Conservation (phyloP, 2,329 filamentous ascomycete species). For the Epichloe sibirici region DNA sequence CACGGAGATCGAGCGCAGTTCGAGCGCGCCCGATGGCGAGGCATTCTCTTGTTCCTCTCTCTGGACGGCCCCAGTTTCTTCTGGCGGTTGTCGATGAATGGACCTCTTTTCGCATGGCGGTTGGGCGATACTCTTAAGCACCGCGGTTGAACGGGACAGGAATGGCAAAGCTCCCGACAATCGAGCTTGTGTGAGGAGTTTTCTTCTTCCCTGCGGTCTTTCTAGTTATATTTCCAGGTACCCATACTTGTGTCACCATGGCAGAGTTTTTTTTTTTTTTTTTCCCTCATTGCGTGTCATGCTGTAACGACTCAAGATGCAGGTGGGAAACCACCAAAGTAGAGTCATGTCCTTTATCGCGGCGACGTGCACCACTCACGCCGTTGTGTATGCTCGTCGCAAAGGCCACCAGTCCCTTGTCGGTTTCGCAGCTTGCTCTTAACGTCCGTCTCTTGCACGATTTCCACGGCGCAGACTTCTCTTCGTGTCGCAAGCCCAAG, state of each 20-base stretch:
- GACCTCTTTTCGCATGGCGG: slow-evolving; percentile 44
- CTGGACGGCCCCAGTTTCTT: slow-evolving; percentile 35
- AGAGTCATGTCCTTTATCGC: slow-evolving; percentile 32
- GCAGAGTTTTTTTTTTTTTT: no score
- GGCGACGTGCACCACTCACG: slow-evolving; percentile 33
- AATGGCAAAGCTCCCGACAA: slow-evolving; percentile 26
- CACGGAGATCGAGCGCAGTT: slow-evolving; percentile 42
- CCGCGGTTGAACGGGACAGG: slow-evolving; percentile 27
- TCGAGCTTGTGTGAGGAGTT: slow-evolving; percentile 35
- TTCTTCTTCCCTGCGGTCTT: neutral
- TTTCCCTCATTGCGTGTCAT: no score
- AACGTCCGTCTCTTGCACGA: slow-evolving; percentile 38
- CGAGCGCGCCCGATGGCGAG: slow-evolving; percentile 38
- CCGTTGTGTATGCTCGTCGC: slow-evolving; percentile 35
- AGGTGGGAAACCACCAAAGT: slow-evolving; percentile 45
- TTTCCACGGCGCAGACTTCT: neutral
- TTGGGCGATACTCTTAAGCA: slow-evolving; percentile 33
- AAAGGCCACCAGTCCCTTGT: slow-evolving; percentile 35
- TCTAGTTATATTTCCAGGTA: no score
- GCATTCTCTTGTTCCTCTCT: slow-evolving; percentile 34
- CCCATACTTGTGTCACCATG: no score
- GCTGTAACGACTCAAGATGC: neutral
- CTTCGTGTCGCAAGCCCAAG: neutral
- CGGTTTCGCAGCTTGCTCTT: slow-evolving; percentile 28
- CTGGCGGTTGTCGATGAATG: slow-evolving; percentile 35